Evolutionary conservation across 1,284 basidiomycete genomes (phyloP).

Genomic region (Macrocystidia cucumis): DNA sequence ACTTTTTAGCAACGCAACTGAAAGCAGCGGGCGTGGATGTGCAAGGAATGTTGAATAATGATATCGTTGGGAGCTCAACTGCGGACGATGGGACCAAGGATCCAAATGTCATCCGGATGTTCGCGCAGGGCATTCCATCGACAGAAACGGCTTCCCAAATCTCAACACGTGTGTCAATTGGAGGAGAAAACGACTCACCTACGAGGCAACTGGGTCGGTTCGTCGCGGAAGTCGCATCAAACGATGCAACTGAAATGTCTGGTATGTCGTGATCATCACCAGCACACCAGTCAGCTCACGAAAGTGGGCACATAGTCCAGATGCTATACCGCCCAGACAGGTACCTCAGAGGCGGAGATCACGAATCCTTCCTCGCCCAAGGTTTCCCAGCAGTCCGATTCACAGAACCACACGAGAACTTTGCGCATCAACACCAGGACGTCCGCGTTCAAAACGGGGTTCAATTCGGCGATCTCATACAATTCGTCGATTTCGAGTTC

Average conservation of each 20-base stretch:
- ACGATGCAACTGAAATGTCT: slow-evolving; percentile 36
- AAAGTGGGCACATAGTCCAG: slow-evolving; percentile 24
- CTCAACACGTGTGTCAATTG: slow-evolving; percentile 26
- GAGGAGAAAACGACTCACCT: slow-evolving; percentile 46
- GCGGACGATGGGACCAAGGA: slow-evolving; percentile 36
- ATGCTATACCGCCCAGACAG: slow-evolving; percentile 42
- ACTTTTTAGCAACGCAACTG: slow-evolving; percentile 35
- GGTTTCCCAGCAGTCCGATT: slow-evolving; percentile 47
- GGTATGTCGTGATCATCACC: slow-evolving; percentile 31
- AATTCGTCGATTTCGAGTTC: slow-evolving; percentile 46
- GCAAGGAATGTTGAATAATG: slow-evolving; percentile 47
- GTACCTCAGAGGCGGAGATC: slow-evolving; percentile 46
- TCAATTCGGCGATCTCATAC: slow-evolving; percentile 44
- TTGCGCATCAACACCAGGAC: slow-evolving; percentile 49
- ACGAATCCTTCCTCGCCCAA: slow-evolving; percentile 37
- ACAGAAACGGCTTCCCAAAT: slow-evolving; percentile 29
- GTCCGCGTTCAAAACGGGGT: slow-evolving; percentile 39
- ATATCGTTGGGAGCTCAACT: slow-evolving; percentile 43
- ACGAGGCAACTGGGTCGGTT: slow-evolving; percentile 43
- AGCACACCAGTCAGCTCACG: neutral
- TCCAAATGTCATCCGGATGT: slow-evolving; percentile 40
- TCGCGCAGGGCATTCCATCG: slow-evolving; percentile 38
- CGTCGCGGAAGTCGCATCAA: slow-evolving; percentile 38
- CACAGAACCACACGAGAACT: slow-evolving; percentile 48
- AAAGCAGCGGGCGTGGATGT: slow-evolving; percentile 35